Base-by-base conservation (phyloP, 495 filamentous ascomycete genomes). In the Podospora appendiculata region DNA sequence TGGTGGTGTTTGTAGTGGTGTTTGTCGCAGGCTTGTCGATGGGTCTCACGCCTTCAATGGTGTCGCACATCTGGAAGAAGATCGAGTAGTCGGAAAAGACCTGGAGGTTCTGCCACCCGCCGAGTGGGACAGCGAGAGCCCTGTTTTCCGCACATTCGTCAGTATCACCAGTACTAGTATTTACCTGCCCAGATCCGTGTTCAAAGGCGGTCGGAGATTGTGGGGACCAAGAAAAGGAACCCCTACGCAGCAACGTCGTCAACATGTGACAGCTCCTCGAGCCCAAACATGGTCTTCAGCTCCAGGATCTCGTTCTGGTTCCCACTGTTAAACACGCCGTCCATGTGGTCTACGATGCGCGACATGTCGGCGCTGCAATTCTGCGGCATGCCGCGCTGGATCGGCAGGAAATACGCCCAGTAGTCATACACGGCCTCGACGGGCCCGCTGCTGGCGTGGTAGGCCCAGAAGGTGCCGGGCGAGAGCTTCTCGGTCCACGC, bases 391-490 rank as follows among this genome's bases (percentile, higher is more conserved):
- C 78, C 80, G 17, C 78, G 60, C 51, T 78, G 73, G 39, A 84
- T 69, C 11, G 82, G 81, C 1, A 69, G 57, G 61, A 82, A 85
- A 53, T 85, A 86, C 62, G 76, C 70, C 79, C 80, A 85, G 58
- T 76, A 84, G 58, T 85, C 69, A 25, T 73, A 70, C 42, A 85
- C 76, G 11, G 77, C 75, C 57, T 86, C 67, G 0, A 86, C 82
- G 4, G 78, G 77, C 1, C 79, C 82, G 54, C 76, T 80, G 39
- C 77, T 80, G 11, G 80, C 74, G 59, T 82, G 79, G 55, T 83
- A 84, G 8, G 81, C 82, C 82, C 82, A 86, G 68, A 84, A 84
- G 0, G 79, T 82, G 17, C 80, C 82, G 1, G 82, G 81, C 8
- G 74, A 65, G 13, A 74, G 70, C 18, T 72, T 71, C 32, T 76